A percentile compares a stretch with the other conserved stretches of the same genome.
phyloP scores from a whole-genome alignment of 768 basidiomycete genomes.

The Sutorius australiensis region DNA sequence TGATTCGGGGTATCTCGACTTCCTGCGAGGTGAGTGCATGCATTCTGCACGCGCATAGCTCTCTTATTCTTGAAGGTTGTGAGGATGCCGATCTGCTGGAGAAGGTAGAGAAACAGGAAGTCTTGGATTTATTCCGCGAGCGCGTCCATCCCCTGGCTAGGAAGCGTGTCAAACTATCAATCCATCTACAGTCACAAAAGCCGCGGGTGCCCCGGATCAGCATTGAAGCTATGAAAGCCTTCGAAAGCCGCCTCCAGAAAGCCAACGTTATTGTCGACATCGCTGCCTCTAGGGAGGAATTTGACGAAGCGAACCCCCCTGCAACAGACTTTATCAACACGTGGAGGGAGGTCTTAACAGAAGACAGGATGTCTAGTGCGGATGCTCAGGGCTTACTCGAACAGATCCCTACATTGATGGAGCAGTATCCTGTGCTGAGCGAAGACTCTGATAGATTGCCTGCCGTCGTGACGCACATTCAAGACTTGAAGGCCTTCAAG shows the following conservation, averaged over 20 bases:
- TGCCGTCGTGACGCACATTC: slow-evolving; percentile 54
- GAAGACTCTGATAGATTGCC: slow-evolving; percentile 46
- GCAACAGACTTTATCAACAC: slow-evolving; percentile 59
- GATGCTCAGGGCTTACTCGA: slow-evolving; percentile 45
- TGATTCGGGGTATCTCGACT: slow-evolving; percentile 80
- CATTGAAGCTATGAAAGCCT: slow-evolving; percentile 55
- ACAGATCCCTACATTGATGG: slow-evolving; percentile 54
- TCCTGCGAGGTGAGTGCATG: slow-evolving; percentile 65
- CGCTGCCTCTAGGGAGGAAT: slow-evolving; percentile 46
- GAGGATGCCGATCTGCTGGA: slow-evolving; percentile 68
- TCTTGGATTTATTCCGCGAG: slow-evolving; percentile 64
- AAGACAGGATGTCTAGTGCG: slow-evolving; percentile 38
- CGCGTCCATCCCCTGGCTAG: slow-evolving; percentile 67
- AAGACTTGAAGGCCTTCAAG: slow-evolving; percentile 67
- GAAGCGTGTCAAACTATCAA: slow-evolving; percentile 76
- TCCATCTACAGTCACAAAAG: slow-evolving; percentile 75
- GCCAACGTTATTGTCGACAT: slow-evolving; percentile 49
- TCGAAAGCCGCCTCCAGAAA: slow-evolving; percentile 49
- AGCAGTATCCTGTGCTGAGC: slow-evolving; percentile 51
- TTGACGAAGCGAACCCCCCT: slow-evolving; percentile 55
- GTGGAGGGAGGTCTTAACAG: slow-evolving; percentile 47
- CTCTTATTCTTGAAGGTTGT: slow-evolving; percentile 44
- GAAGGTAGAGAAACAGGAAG: slow-evolving; percentile 67
- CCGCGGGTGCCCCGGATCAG: slow-evolving; percentile 60
- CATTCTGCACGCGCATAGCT: background rate